Evolutionary conservation across 495 filamentous ascomycete genomes (phyloP).

Genomic region (Podospora australis): DNA sequence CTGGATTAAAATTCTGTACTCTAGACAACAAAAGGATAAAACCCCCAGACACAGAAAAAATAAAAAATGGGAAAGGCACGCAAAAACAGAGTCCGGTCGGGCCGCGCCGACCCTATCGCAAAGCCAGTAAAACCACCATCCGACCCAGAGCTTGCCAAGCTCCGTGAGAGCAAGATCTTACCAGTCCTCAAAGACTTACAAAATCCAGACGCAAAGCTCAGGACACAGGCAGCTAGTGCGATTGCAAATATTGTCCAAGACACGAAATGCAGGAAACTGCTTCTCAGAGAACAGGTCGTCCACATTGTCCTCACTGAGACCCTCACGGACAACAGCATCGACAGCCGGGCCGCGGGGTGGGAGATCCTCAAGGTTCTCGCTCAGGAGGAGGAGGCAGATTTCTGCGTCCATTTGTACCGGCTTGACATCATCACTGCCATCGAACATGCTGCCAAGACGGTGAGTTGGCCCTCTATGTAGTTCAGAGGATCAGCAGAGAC

Average conservation of each 20-base stretch:
- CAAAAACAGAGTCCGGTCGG: constrained; percentile 29
- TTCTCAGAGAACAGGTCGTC: constrained; percentile 55
- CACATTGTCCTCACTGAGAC: constrained; percentile 53
- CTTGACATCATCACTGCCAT: constrained; percentile 51
- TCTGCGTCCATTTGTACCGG: constrained; percentile 55
- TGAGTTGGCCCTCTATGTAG: constrained; percentile 24
- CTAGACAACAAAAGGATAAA: too few relatives aligned
- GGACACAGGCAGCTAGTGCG: constrained; percentile 46
- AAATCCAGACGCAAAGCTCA: constrained; percentile 46
- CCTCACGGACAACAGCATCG: constrained; percentile 49
- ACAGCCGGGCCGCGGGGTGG: constrained; percentile 55
- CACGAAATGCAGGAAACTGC: constrained; percentile 48
- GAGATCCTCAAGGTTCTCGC: constrained; percentile 52
- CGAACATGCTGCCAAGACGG: constrained; percentile 42
- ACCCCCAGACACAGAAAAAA: background rate
- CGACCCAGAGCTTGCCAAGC: constrained; percentile 49
- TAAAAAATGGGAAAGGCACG: constrained; percentile 38
- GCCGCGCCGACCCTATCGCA: constrained; percentile 40
- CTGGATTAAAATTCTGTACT: too few relatives aligned
- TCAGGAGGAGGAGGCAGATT: constrained; percentile 53
- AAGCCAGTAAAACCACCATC: constrained; percentile 47
- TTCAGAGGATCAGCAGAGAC: background rate
- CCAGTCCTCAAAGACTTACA: constrained; percentile 51
- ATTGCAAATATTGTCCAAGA: constrained; percentile 56
- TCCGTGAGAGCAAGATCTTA: constrained; percentile 51